These are phyloP conservation scores for Sarcodon aspratus DNA, from an alignment of 768 basidiomycete genomes.

Conservation along the genomic window DNA sequence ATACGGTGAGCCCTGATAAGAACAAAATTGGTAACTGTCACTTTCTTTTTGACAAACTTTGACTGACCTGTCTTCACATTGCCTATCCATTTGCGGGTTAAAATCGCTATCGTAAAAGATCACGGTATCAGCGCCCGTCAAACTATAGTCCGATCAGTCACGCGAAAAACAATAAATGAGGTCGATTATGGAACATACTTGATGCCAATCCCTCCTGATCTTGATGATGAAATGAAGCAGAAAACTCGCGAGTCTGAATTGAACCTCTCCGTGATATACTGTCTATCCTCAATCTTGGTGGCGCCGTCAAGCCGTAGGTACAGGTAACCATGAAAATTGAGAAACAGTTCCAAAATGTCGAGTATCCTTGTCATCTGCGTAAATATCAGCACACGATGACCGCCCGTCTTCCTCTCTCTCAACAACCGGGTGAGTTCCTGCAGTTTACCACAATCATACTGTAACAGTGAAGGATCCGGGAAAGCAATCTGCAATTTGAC, in stretches of 20 bases:
- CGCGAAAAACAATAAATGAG: conserved; percentile 6
- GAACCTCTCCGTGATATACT: conserved; percentile 82
- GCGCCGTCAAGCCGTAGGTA: conserved; percentile 93
- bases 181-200: conserved; percentile 45
- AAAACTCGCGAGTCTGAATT: conserved; percentile 69
- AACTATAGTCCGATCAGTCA: conserved; percentile 26
- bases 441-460: conserved; percentile 95
- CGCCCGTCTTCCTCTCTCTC: conserved; percentile 74
- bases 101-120: conserved; percentile 97
- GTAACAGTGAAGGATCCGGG: conserved; percentile 78
- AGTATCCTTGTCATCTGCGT: conserved; percentile 95
- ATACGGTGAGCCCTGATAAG: conserved; percentile 83
- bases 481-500: conserved; percentile 91
- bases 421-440: conserved; percentile 74
- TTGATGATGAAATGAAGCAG: conserved; percentile 82
- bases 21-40: conserved; percentile 3
- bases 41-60: background rate
- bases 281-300: conserved; percentile 90
- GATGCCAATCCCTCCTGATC: conserved; percentile 85
- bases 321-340: conserved; percentile 87
- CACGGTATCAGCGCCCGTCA: conserved; percentile 89
- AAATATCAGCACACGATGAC: conserved; percentile 88
- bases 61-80: conserved; percentile 85
- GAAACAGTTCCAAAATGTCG: conserved; percentile 88
- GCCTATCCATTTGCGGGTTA: conserved; percentile 95